Conservation (phyloP, 2,329 filamentous ascomycete species). For the Pseudogymnoascus verrucosus region DNA sequence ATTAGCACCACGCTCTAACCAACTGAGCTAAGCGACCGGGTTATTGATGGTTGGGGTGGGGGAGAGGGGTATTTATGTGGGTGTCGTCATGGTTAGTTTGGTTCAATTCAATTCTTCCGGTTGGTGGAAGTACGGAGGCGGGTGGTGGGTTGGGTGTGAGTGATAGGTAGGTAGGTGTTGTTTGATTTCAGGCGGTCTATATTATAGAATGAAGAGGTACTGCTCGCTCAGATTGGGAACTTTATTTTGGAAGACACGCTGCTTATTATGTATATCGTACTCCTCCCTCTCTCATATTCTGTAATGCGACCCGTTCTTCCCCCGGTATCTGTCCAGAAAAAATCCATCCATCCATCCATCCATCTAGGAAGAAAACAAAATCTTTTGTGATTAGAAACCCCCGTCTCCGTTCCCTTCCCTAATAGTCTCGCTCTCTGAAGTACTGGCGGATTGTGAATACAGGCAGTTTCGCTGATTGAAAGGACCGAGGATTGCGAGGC, state of each 20-base stretch:
- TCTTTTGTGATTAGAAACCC: not conserved
- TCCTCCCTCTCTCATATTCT: not conserved
- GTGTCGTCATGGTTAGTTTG: too few species aligned
- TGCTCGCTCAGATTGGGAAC: not conserved
- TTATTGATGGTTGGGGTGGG: not conserved
- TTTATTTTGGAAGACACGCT: not conserved
- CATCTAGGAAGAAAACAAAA: not conserved
- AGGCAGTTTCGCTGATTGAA: not conserved
- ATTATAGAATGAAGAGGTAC: not conserved
- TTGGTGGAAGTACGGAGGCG: not conserved
- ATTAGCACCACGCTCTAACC: constrained; percentile 2
- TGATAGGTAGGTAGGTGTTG: not conserved
- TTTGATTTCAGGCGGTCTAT: not conserved
- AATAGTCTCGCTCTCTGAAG: not conserved
- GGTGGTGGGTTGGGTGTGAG: not conserved
- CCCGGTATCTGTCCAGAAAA: not conserved
- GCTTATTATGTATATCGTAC: not conserved
- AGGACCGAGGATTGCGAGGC: not conserved
- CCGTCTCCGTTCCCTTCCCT: not conserved
- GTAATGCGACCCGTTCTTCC: not conserved
- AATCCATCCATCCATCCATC: not conserved
- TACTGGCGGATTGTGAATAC: not conserved
- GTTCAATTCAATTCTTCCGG: too few species aligned
- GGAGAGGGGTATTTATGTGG: not conserved
- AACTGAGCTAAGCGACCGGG: not conserved